A percentile compares a stretch with the other conserved stretches of the same genome.
These are phyloP conservation scores for Triangularia verruculosa DNA, from an alignment of 2,329 filamentous ascomycete species.

Conservation along the genomic window DNA sequence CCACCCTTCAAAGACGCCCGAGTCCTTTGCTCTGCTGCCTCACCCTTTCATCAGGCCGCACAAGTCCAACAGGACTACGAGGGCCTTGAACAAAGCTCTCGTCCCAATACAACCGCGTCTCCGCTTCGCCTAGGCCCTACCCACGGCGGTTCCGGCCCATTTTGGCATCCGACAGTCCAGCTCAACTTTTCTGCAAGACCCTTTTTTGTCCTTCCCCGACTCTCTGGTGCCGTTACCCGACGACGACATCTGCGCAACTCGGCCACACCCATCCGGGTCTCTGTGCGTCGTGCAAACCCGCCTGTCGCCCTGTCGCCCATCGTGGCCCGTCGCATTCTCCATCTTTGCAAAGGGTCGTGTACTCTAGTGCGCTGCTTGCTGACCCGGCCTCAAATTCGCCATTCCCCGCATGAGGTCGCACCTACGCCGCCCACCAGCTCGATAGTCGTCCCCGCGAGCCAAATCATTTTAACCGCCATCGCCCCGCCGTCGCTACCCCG, in stretches of 20 bases:
- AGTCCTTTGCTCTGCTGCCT: conserved; percentile 11
- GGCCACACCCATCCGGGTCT: background rate
- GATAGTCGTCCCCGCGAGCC: background rate
- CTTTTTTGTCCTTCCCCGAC: conserved; percentile 1
- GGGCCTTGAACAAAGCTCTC: conserved; percentile 7
- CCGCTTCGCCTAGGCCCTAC: conserved; percentile 16
- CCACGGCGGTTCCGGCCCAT: conserved; percentile 16
- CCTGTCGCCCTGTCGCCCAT: background rate
- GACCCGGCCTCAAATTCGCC: background rate
- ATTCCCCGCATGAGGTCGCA: background rate
- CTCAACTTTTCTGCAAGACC: background rate
- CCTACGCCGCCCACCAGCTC: background rate
- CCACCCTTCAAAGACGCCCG: conserved; percentile 11
- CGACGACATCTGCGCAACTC: conserved; percentile 7
- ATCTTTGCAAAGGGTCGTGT: background rate
- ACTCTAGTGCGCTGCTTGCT: background rate
- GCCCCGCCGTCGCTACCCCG: background rate
- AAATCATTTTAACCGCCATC: conserved; percentile 2
- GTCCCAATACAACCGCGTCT: conserved; percentile 7
- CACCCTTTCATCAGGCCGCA: background rate
- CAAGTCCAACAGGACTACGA: conserved; percentile 9
- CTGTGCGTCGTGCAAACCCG: background rate
- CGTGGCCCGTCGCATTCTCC: background rate
- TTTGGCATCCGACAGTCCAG: background rate
- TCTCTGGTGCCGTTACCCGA: background rate